Base-by-base conservation (phyloP, 2,329 filamentous ascomycete species). In the Coniochaeta prunicola region DNA sequence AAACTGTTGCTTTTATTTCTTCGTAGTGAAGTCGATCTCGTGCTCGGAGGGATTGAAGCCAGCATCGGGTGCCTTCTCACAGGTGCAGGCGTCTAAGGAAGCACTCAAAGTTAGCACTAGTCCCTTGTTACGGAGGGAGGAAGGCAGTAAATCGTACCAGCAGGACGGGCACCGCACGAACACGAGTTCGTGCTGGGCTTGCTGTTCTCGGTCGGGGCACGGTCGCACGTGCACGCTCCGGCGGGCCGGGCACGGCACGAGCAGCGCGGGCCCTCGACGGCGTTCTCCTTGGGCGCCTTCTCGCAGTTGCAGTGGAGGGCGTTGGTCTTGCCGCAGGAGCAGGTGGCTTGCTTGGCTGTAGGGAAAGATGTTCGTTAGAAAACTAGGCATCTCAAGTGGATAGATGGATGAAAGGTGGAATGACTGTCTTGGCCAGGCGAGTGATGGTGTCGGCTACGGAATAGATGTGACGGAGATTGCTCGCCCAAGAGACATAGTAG, bases 281-380 rank as follows among this genome's bases (percentile, higher is more conserved):
- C 76, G 80, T 97, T 97, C 80, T 97, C 92, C 17, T 79, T 75
- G 4, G 80, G 64, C 4, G 92, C 83, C 74, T 91, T 92, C 68
- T 85, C 85, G 78, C 93, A 97, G 62, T 80, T 89, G 84, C 93
- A 97, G 72, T 92, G 81, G 55, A 96, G 85, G 56, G 93, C 93
- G 4, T 86, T 84, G 71, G 94, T 83, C 79, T 96, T 86, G 70
- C 93, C 93, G 73, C 93, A 97, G 17, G 91, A 96, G 84, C 92
- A 96, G 61, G 80, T 87, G 9, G 85, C 85, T 74, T 87, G 80
- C 67, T 84, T 74, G 66, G 84, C 85, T 84, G 69, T 45, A 45
- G 24, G 26, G n/a, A n/a, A 50, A 28, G 10, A 50, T 40, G 38
- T 24, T 24, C 17, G 15, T 38, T 38, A 38, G 36, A 38, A n/a